Conservation (phyloP, 2,329 filamentous ascomycete genomes). For the Diaporthe caulivora region DNA sequence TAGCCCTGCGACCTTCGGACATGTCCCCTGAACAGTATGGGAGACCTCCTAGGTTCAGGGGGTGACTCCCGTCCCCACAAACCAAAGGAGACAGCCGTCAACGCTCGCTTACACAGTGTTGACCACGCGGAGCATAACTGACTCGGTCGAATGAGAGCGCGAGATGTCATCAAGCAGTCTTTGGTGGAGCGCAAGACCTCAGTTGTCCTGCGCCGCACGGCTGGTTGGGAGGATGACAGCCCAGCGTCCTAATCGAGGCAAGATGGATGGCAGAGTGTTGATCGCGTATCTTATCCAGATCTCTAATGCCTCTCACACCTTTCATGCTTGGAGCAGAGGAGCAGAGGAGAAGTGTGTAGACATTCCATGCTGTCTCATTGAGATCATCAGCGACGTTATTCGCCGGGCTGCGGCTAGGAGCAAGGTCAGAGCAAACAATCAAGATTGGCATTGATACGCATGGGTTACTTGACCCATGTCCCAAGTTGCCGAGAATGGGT, state of each 20-base stretch:
- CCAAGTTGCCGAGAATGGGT: conserved; percentile 19
- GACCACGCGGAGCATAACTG: background rate
- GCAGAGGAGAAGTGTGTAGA: background rate
- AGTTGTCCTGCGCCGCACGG: background rate
- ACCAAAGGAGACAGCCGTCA: conserved; percentile 17
- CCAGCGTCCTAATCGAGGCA: background rate
- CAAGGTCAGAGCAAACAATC: conserved; percentile 2
- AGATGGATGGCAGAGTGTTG: background rate
- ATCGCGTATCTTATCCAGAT: background rate
- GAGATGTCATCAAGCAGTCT: background rate
- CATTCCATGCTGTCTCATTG: background rate
- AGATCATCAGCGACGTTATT: background rate
- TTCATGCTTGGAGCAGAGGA: background rate
- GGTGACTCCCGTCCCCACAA: conserved; percentile 15
- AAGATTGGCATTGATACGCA: conserved; percentile 28
- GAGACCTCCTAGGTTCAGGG: conserved; percentile 26
- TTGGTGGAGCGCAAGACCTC: background rate
- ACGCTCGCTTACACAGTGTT: conserved; percentile 2
- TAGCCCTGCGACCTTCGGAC: background rate
- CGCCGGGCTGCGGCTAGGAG: background rate
- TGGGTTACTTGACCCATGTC: conserved; percentile 8
- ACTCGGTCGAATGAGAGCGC: background rate
- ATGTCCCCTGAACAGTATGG: conserved; percentile 16
- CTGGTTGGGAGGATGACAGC: background rate
- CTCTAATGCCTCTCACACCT: background rate